A percentile compares a stretch with the other conserved stretches of the same genome.
Conservation (phyloP, 2,329 filamentous ascomycete species). For the Niveomyces coronatus region DNA sequence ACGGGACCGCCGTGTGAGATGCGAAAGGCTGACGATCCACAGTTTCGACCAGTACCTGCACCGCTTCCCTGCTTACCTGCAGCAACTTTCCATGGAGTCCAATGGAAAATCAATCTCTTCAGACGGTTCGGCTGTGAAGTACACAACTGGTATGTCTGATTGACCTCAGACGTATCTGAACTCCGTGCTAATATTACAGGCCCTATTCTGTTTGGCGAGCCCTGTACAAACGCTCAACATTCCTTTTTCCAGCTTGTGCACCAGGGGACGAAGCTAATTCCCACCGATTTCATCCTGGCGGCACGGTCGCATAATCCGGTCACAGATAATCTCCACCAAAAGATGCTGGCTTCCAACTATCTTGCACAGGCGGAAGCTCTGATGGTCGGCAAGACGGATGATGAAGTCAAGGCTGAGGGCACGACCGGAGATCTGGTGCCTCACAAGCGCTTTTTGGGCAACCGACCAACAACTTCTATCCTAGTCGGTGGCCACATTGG, state of each 20-base stretch:
- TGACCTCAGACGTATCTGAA: background rate
- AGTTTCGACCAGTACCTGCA: constrained; percentile 98
- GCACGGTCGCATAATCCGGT: constrained; percentile 96
- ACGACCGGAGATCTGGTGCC: constrained; percentile 66
- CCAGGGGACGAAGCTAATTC: constrained; percentile 98
- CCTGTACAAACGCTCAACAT: constrained; percentile 97
- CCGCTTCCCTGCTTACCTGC: constrained; percentile 97
- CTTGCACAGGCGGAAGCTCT: constrained; percentile 81
- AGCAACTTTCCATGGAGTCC: constrained; percentile 99
- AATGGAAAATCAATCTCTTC: constrained; percentile 95
- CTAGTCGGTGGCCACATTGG: constrained; percentile 85
- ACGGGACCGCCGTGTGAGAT: constrained; percentile 1
- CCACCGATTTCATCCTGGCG: constrained; percentile 94
- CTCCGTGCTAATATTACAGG: constrained; percentile 29
- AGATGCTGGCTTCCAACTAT: constrained; percentile 89
- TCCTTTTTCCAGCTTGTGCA: constrained; percentile 99
- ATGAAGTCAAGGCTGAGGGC: constrained; percentile 68
- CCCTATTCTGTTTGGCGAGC: constrained; percentile 92
- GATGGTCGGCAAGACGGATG: constrained; percentile 82
- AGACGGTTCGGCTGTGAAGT: constrained; percentile 86
- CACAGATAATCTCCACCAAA: constrained; percentile 86
- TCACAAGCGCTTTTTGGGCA: constrained; percentile 99
- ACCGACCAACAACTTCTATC: constrained; percentile 93
- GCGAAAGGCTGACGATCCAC: constrained; percentile 9
- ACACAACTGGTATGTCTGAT: constrained; percentile 61